Base-by-base conservation (phyloP, 2,329 filamentous ascomycete species). In the Aurifilum marmelostoma region DNA sequence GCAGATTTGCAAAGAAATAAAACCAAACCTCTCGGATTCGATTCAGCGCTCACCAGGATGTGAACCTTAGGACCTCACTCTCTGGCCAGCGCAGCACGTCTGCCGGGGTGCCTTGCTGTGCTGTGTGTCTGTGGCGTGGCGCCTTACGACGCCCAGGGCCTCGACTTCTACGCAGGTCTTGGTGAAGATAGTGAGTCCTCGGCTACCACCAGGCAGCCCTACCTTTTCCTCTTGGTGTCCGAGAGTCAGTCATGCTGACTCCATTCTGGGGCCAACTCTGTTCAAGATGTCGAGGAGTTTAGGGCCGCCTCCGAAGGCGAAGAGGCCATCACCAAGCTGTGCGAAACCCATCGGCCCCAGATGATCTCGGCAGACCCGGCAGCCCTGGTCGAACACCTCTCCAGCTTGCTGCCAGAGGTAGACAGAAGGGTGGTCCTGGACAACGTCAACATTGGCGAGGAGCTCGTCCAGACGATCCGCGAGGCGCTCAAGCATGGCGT, bases 401-500 rank as follows among this genome's bases (percentile, higher is more conserved):
- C 69, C 12, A 56, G 39, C 16, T 34, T 70, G 37, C 41, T 70
- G 11, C 66, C 66, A 9, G 69, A 68, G 39, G 63, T 60, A 18
- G 69, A 70, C 59, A 64, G 37, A 32, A 68, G 52, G 66, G 66
- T 52, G 18, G 21, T 70, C 7, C 32, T 70, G 24, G 66, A 68
- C 21, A 62, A 63, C 11, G 12, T 59, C 39, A 6, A n/a, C 16
- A 56, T 67, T 3, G 66, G 69, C 24, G 52, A 61, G 29, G 63
- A 68, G 24, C 8, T 66, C n/a, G 50, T 70, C 32, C 37, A 27
- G 21, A 11, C 69, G 12, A 11, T 65, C 7, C 61, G 63, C 29
- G 73, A 73, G 60, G 72, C 64, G 18, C 68, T 75, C 9, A 69
- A 71, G 65, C 39, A 69, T 39, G 62, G 65, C 65, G 60, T 63